Conservation (phyloP, 495 filamentous ascomycete species). For the Penicillium waksmanii region DNA sequence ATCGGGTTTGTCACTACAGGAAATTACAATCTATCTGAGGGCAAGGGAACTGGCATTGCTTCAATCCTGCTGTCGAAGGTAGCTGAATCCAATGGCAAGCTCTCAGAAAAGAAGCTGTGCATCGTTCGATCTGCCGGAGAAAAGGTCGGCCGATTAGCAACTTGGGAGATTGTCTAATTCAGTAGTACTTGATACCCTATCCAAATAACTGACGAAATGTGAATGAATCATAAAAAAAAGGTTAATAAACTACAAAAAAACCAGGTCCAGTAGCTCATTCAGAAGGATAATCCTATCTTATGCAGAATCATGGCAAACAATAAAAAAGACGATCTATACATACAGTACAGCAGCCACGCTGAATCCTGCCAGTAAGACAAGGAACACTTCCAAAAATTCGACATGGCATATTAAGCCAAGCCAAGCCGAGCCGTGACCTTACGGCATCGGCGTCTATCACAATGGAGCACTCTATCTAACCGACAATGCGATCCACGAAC, state of each 20-base stretch:
- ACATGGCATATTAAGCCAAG: constrained; percentile 19
- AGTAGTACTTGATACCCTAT: constrained; percentile 1
- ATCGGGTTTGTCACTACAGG: constrained; percentile 93
- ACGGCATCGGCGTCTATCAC: not conserved
- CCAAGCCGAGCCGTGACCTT: not conserved
- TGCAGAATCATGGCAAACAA: constrained; percentile 27
- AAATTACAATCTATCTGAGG: constrained; percentile 78
- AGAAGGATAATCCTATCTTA: constrained; percentile 26
- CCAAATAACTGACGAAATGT: not conserved
- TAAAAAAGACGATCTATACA: constrained; percentile 33
- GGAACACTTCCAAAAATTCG: constrained; percentile 11
- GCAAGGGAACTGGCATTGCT: constrained; percentile 75
- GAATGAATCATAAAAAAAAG: constrained; percentile 1
- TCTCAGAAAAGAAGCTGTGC: constrained; percentile 58
- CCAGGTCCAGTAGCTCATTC: constrained; percentile 2
- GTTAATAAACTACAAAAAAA: not conserved
- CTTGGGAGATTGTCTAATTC: constrained; percentile 72
- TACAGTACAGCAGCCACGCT: constrained; percentile 32
- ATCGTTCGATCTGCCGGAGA: constrained; percentile 81
- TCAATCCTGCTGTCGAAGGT: constrained; percentile 66
- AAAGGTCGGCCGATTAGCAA: constrained; percentile 72
- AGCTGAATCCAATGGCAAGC: constrained; percentile 28
- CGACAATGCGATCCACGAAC: constrained; percentile 85
- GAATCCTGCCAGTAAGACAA: constrained; percentile 12
- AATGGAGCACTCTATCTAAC: constrained; percentile 32